These are phyloP conservation scores for Trichoderma asperelloides DNA, from an alignment of 495 filamentous ascomycete species.

Conservation along the genomic window DNA sequence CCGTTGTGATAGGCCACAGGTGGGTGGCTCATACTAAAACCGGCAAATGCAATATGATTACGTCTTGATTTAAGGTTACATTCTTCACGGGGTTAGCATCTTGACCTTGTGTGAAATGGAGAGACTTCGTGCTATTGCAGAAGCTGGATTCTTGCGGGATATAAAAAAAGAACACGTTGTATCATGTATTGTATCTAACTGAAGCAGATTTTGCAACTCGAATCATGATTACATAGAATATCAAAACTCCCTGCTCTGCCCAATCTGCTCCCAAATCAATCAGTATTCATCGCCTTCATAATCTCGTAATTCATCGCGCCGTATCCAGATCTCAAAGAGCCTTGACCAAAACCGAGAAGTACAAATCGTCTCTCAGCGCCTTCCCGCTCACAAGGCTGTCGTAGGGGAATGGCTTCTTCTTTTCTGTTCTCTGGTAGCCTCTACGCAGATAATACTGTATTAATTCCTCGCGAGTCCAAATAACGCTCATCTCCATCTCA, in stretches of 20 bases:
- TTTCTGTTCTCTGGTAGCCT: slow-evolving; percentile 33
- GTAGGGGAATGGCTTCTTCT: slow-evolving; percentile 30
- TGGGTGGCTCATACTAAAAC: background rate
- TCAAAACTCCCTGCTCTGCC: too few species aligned
- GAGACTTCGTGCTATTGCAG: too few species aligned
- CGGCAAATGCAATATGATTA: background rate
- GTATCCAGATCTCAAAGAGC: slow-evolving; percentile 11
- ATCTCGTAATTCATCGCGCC: background rate
- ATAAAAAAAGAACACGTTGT: too few species aligned
- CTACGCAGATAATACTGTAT: slow-evolving; percentile 37
- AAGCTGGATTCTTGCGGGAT: too few species aligned
- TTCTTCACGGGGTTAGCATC: background rate
- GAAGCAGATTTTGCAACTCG: too few species aligned
- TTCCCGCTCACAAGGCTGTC: slow-evolving; percentile 19
- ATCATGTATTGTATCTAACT: too few species aligned
- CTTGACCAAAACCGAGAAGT: slow-evolving; percentile 31
- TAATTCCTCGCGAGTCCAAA: slow-evolving; percentile 30
- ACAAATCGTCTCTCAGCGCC: slow-evolving; percentile 29
- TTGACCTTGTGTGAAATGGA: background rate
- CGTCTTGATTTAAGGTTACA: background rate
- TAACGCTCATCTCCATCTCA: slow-evolving; percentile 29
- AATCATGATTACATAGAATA: too few species aligned
- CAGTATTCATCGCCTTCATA: background rate
- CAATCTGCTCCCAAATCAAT: too few species aligned
- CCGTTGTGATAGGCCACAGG: background rate